phyloP scores from a whole-genome alignment of 441 rosid species.

The Jatropha podagrica region DNA sequence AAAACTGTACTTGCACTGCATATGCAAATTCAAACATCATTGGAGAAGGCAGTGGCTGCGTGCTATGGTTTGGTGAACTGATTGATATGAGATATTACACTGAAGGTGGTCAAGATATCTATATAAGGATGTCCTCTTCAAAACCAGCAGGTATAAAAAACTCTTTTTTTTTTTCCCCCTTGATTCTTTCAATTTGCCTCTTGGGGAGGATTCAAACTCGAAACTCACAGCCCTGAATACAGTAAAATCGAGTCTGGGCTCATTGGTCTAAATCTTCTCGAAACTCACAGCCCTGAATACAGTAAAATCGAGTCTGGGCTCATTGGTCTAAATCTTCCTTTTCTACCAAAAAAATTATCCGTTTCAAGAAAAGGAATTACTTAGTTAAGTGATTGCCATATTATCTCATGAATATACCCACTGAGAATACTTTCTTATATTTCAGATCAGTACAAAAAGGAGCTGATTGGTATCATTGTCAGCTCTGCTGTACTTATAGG shows the following conservation, averaged over 20 bases:
- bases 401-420: background rate
- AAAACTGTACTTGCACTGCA: slow-evolving; percentile 59
- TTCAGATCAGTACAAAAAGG: background rate
- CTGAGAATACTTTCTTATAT: background rate
- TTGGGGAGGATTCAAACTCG: background rate
- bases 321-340: too few relatives aligned
- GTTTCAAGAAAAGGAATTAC: background rate
- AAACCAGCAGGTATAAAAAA: slow-evolving; percentile 24
- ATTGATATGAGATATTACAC: slow-evolving; percentile 19
- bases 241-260: too few relatives aligned
- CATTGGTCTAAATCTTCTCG: too few relatives aligned
- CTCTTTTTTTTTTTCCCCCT: too few relatives aligned
- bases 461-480: background rate
- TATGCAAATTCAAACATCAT: slow-evolving; percentile 49
- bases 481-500: background rate
- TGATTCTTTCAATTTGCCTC: background rate
- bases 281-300: too few relatives aligned
- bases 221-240: too few relatives aligned
- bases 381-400: background rate
- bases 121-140: slow-evolving; percentile 32
- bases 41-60: slow-evolving; percentile 55
- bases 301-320: too few relatives aligned
- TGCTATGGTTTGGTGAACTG: slow-evolving; percentile 40
- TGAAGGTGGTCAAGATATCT: slow-evolving; percentile 29
- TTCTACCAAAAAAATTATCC: background rate